Conservation (phyloP, 2,329 filamentous ascomycete species). For the Fusarium nygamai region DNA sequence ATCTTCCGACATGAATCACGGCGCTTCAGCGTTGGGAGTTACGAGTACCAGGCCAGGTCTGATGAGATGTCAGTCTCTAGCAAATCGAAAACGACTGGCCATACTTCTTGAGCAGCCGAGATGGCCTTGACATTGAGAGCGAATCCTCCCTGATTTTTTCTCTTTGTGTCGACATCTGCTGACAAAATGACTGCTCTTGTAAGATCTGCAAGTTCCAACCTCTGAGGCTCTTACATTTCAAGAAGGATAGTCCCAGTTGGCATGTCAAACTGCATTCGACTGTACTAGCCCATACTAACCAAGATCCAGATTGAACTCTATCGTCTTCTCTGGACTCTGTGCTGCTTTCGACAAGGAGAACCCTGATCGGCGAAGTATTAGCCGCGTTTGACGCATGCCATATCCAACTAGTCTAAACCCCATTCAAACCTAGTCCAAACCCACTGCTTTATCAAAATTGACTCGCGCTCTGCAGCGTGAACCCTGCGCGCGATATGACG, state of each 20-base stretch:
- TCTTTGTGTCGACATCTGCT: neutral
- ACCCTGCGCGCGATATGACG: neutral
- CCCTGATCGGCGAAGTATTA: neutral
- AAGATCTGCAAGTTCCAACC: too few relatives aligned
- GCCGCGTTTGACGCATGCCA: neutral
- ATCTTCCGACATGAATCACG: neutral
- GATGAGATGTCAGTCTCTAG: neutral
- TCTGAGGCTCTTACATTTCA: rapidly evolving
- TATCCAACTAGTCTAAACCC: neutral
- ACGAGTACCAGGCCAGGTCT: rapidly evolving
- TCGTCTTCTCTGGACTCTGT: neutral
- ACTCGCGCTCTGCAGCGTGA: neutral
- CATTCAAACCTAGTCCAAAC: neutral
- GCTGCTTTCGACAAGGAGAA: neutral
- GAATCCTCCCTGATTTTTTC: rapidly evolving
- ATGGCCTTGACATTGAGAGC: rapidly evolving
- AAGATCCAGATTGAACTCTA: neutral
- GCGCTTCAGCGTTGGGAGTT: rapidly evolving
- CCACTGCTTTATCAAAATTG: neutral
- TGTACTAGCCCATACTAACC: neutral
- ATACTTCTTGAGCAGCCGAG: neutral
- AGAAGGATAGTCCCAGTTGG: too few relatives aligned
- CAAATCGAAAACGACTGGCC: neutral
- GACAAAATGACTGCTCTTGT: rapidly evolving
- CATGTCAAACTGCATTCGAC: too few relatives aligned